These are phyloP conservation scores for Petrea volubilis DNA, from an alignment of 257 asterid species.

Conservation along the genomic window DNA sequence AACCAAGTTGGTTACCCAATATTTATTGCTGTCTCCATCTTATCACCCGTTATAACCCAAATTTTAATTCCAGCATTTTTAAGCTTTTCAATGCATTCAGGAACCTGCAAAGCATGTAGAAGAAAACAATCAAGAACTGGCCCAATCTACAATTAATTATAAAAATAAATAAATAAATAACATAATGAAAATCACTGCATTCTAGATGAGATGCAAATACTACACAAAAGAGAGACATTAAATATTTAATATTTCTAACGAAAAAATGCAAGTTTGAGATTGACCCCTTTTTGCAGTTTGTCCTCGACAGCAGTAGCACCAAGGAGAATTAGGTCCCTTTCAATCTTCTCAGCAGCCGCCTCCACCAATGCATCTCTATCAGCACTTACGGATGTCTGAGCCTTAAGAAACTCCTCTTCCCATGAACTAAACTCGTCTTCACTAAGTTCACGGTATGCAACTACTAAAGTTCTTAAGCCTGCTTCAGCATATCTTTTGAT, in stretches of 20 bases:
- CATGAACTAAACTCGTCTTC: conserved; percentile 70
- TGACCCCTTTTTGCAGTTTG: conserved; percentile 96
- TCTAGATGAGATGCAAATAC: conserved; percentile 12
- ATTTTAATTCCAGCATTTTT: conserved; percentile 84
- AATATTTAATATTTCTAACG: too few species aligned
- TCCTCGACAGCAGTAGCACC: conserved; percentile 99
- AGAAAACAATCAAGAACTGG: conserved; percentile 4
- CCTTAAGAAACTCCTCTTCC: conserved; percentile 74
- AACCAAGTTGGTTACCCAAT: conserved; percentile 58
- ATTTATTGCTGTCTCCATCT: conserved; percentile 98
- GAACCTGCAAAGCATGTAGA: conserved; percentile 59
- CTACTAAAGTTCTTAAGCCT: conserved; percentile 85
- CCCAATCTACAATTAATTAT: not conserved
- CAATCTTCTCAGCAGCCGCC: conserved; percentile 83
- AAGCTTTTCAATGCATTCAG: conserved; percentile 90
- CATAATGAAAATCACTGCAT: not conserved
- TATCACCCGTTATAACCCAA: conserved; percentile 98
- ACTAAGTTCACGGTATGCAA: conserved; percentile 79
- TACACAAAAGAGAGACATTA: not conserved
- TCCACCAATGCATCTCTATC: conserved; percentile 81
- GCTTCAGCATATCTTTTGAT: conserved; percentile 81
- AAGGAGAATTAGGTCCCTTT: conserved; percentile 70
- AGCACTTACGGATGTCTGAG: conserved; percentile 59
- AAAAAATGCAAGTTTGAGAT: conserved; percentile 23
- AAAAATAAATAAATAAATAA: not conserved